Evolutionary conservation across 768 basidiomycete genomes (phyloP), one percentile per base, ranked within the genome.

Genomic region (Boletus bicolor): DNA sequence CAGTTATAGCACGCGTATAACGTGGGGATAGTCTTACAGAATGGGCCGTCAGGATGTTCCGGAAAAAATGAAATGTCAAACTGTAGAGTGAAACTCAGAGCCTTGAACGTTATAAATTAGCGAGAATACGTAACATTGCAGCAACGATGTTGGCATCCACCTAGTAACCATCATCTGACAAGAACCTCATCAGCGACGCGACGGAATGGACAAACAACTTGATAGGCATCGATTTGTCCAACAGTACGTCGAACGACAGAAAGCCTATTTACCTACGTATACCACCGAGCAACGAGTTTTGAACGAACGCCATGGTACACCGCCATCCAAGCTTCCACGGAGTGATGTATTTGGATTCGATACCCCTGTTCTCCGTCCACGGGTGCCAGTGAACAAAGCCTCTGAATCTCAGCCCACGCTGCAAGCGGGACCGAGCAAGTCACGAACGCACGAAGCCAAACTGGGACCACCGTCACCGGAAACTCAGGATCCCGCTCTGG

Each of bases 321-420:
- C 21, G 21, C 21, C 63, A 7, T 17, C 55, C 38, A 57, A 54
- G 42, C 24, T 21, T 4, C 49, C 39, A 39, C 53, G 36, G 35
- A 54, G 49, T 12, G 56, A 62, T 11, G 69, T 62, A 17, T 70
- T 72, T 57, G 77, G 76, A 5, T 81, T 85, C 58, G 77, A 73
- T 38, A 86, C 83, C 10, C 85, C 84, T 17, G 67, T 85, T 34
- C 72, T 86, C 37, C 80, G 77, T 58, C 74, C 84, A 35, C 78
- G 85, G 8, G 60, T 58, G 11, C 57, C 53, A 30, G 67, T 65
- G 46, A 34, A 50, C n/a, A 66, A 55, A 14, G 11, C n/a, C 37
- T 3, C 37, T 32, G 47, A 30, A 43, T 14, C 51, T n/a, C 52
- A 64, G 49, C 44, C 7, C 39, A 19, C 51, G 26, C 26, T 7